A percentile compares a stretch with the other conserved stretches of the same genome.
Evolutionary conservation across 2,329 filamentous ascomycete species (phyloP).

Genomic region (Nemania sp.): DNA sequence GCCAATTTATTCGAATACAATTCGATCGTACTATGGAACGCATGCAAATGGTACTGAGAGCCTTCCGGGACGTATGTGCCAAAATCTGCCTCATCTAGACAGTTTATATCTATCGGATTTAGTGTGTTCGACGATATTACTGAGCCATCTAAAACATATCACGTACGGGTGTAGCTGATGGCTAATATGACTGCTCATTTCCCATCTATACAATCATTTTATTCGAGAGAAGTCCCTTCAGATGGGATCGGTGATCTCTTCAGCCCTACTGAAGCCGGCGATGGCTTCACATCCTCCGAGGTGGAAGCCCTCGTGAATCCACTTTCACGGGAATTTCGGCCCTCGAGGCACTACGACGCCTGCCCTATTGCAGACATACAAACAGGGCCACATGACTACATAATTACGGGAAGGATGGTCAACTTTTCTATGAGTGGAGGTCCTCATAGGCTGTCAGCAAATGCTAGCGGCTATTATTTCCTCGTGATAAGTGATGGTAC

Average conservation of each 20-base stretch:
- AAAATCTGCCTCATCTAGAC: too few species aligned
- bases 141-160: not conserved
- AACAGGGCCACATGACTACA: constrained; percentile 53
- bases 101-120: not conserved
- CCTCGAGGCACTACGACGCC: constrained; percentile 51
- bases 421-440: constrained; percentile 52
- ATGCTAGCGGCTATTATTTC: constrained; percentile 53
- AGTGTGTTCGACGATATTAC: not conserved
- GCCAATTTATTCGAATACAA: too few species aligned
- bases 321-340: constrained; percentile 44
- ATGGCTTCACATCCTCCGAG: constrained; percentile 58
- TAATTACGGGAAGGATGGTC: constrained; percentile 58
- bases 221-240: constrained; percentile 33
- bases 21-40: too few species aligned
- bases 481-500: constrained; percentile 60
- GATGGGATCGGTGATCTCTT: not conserved
- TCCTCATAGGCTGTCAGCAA: constrained; percentile 46
- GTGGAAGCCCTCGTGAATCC: constrained; percentile 45
- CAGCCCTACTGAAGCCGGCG: constrained; percentile 38
- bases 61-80: too few species aligned
- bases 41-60: too few species aligned
- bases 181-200: constrained; percentile 30
- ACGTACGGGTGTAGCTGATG: not conserved
- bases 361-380: constrained; percentile 51
- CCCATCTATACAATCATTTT: constrained; percentile 43